Base-by-base conservation (phyloP, 306 rosid species). In the Nissolia schottii region DNA sequence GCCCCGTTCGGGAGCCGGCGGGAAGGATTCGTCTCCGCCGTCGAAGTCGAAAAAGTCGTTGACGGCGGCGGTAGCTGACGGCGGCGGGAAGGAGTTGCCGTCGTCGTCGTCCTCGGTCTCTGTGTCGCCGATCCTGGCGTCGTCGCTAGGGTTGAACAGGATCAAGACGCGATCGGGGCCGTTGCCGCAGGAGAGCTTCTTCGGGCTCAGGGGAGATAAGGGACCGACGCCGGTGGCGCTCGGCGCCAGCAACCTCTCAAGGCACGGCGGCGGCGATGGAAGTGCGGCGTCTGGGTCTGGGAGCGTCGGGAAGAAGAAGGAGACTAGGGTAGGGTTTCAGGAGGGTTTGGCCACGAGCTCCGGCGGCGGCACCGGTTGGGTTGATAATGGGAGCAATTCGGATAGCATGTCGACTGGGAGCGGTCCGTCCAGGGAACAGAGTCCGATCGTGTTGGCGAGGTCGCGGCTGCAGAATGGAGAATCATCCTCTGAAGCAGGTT, bases 111-210 rank as follows among this genome's bases (percentile, higher is more conserved):
- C 43, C 2, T 37, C 51, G 20, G 51, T 45, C 20, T 45, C 94
- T n/a, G 93, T 89, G 20, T 94, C 99, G 57, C 99, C 99, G 59
- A 94, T 94, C 78, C 77, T 94, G 11, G 96, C 97, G 1, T 94
- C 99, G 18, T 94, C 99, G 22, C 86, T 91, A 0, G 96, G 97
- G 31, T 62, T 94, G 86, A 94, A 94, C 68, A 82, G 85, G 82
- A 94, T 94, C 41, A 94, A 94, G 93, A 94, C 99, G 51, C 85
- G 96, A 88, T 94, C 99, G 75, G 99, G 99, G 34, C 99, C 99
- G 64, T 76, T 94, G 77, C 99, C 99, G 6, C 97, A 91, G 86
- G 99, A 94, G 85, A 94, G 97, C 78, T 94, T 94, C 61, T 82
- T 88, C n/a, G 96, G 96, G 22, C 86, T 91, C 57, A 81, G 93